Percentiles rank a stretch among this genome's conserved stretches.
Evolutionary conservation across 169 alveolate genomes (phyloP).

Genomic region (Hammondia hammondi): DNA sequence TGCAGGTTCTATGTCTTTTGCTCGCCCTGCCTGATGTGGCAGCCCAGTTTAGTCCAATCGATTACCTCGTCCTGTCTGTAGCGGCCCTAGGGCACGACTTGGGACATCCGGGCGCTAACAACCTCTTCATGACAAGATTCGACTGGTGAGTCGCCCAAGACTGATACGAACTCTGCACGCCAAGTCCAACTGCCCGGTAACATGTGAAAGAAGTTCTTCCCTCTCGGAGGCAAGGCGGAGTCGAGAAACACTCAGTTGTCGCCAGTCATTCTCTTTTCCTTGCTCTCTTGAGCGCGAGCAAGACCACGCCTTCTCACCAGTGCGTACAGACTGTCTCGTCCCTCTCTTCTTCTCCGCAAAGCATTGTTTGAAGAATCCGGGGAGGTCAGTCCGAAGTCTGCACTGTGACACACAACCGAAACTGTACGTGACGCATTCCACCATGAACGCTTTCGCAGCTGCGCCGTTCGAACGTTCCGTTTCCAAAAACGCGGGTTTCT

Average conservation of each 20-base stretch:
- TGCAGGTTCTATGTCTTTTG: slow-evolving; percentile 59
- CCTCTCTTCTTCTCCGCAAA: no score
- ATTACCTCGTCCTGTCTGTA: slow-evolving; percentile 54
- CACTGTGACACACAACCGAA: no score
- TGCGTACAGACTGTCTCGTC: no score
- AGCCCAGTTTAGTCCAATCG: slow-evolving; percentile 55
- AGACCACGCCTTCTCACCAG: no score
- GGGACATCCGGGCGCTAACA: slow-evolving; percentile 71
- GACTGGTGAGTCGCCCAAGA: background rate
- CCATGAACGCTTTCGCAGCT: no score
- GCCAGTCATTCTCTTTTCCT: background rate
- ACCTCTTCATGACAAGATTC: slow-evolving; percentile 51
- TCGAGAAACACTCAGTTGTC: background rate
- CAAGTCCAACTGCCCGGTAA: background rate
- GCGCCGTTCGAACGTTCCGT: no score
- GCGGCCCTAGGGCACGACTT: slow-evolving; percentile 72
- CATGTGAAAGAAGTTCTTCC: no score
- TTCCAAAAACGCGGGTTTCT: no score
- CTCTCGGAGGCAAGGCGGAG: background rate
- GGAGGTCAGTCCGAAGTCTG: no score
- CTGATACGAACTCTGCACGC: background rate
- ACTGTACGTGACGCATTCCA: no score
- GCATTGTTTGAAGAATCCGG: no score
- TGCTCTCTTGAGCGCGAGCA: no score
- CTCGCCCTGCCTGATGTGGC: slow-evolving; percentile 58